Evolutionary conservation across 352 stramenopile genomes (phyloP).

Genomic region (Phytophthora nicotianae): DNA sequence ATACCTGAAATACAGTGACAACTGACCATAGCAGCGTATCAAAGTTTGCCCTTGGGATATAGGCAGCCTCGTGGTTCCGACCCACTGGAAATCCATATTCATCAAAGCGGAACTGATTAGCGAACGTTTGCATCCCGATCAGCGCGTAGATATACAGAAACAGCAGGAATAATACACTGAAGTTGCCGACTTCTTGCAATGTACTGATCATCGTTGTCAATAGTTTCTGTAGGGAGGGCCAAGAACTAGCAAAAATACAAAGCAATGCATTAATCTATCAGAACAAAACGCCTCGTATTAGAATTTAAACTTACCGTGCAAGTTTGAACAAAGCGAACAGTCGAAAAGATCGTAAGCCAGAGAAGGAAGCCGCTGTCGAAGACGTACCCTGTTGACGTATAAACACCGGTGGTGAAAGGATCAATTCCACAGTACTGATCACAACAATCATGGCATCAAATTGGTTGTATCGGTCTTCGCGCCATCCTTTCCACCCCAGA

Average conservation of each 20-base stretch:
- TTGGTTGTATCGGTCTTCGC: constrained; percentile 71
- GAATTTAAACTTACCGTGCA: constrained; percentile 42
- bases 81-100: constrained; percentile 52
- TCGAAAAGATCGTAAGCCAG: constrained; percentile 85
- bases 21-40: constrained; percentile 73
- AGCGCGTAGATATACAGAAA: constrained; percentile 95
- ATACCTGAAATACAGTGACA: constrained; percentile 74
- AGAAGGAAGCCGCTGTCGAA: constrained; percentile 52
- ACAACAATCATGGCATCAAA: constrained; percentile 77
- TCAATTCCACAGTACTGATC: constrained; percentile 44
- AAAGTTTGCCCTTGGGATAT: constrained; percentile 68
- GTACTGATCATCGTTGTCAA: constrained; percentile 91
- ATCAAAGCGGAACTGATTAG: constrained; percentile 92
- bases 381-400: constrained; percentile 21
- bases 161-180: constrained; percentile 91
- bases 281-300: background rate
- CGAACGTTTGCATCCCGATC: constrained; percentile 93
- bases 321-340: constrained; percentile 93
- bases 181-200: constrained; percentile 91
- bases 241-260: constrained; percentile 50
- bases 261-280: background rate
- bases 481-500: constrained; percentile 61
- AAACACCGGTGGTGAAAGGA: constrained; percentile 51
- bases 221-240: constrained; percentile 92
- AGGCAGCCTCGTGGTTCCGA: constrained; percentile 30